These are phyloP conservation scores for Phialemoniopsis sp. DNA, from an alignment of 2,329 filamentous ascomycete species.

Conservation along the genomic window DNA sequence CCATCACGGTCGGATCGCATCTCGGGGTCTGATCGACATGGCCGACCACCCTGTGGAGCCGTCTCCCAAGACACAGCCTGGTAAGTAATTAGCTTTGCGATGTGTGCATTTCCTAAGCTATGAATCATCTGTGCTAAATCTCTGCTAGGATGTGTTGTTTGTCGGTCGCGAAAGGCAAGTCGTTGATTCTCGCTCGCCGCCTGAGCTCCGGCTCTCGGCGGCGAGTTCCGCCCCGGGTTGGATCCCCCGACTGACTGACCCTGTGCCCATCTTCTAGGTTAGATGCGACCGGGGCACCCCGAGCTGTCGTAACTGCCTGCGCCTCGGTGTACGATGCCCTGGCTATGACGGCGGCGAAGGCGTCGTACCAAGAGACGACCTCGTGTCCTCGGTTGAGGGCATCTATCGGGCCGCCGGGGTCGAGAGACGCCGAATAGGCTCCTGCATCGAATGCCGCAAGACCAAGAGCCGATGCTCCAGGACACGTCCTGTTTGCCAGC, in stretches of 20 bases:
- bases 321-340: conserved; percentile 18
- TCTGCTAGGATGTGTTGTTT: neutral
- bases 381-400: conserved; percentile 15
- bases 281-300: conserved; percentile 16
- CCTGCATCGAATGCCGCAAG: conserved; percentile 18
- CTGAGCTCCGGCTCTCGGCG: too few relatives aligned
- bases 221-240: too few relatives aligned
- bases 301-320: conserved; percentile 13
- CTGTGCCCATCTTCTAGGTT: conserved; percentile 9
- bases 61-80: too few relatives aligned
- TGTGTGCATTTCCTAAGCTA: too few relatives aligned
- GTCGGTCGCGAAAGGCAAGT: neutral
- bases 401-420: conserved; percentile 20
- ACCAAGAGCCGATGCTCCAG: conserved; percentile 19
- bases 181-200: too few relatives aligned
- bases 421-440: conserved; percentile 19
- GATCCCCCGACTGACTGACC: too few relatives aligned
- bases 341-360: conserved; percentile 12
- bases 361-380: neutral
- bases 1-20: too few relatives aligned
- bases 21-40: too few relatives aligned
- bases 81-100: too few relatives aligned
- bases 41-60: too few relatives aligned
- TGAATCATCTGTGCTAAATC: too few relatives aligned
- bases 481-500: conserved; percentile 17